Conservation (phyloP, 2,329 filamentous ascomycete species). For the Xylaria hypoxylon region DNA sequence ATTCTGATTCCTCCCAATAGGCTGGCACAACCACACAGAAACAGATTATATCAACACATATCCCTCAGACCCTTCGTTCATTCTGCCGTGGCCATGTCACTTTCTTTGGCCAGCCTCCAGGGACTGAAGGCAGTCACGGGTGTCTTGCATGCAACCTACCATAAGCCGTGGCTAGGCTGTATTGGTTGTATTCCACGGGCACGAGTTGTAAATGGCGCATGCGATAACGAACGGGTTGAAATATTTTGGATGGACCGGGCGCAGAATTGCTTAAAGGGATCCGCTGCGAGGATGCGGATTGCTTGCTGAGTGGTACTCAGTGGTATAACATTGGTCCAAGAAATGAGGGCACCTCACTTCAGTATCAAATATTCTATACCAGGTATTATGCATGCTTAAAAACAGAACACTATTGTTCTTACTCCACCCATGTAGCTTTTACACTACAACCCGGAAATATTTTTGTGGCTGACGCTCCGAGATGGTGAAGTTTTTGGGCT, state of each 20-base stretch:
- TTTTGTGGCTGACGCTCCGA: not conserved
- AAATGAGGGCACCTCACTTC: constrained; percentile 13
- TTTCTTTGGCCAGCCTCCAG: constrained; percentile 10
- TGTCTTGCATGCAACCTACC: not conserved
- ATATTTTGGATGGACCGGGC: constrained; percentile 4
- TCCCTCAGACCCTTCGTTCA: constrained; percentile 10
- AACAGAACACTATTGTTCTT: constrained; percentile 16
- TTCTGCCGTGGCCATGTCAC: not conserved
- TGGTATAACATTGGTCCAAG: constrained; percentile 4
- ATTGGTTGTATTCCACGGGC: constrained; percentile 3
- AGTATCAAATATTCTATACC: constrained; percentile 33
- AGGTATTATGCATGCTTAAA: constrained; percentile 28
- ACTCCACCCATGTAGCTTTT: not conserved
- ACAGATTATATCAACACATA: constrained; percentile 4
- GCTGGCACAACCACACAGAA: constrained; percentile 4
- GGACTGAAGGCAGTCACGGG: not conserved
- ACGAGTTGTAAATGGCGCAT: not conserved
- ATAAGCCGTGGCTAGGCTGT: not conserved
- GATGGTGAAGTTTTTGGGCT: not conserved
- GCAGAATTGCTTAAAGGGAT: not conserved
- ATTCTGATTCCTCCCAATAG: constrained; percentile 64
- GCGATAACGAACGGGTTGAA: constrained; percentile 8
- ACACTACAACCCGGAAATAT: not conserved
- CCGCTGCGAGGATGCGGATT: constrained; percentile 2
- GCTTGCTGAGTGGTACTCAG: not conserved